These are phyloP conservation scores for Penicillium sp. DNA, from an alignment of 2,329 filamentous ascomycete genomes.

Conservation along the genomic window DNA sequence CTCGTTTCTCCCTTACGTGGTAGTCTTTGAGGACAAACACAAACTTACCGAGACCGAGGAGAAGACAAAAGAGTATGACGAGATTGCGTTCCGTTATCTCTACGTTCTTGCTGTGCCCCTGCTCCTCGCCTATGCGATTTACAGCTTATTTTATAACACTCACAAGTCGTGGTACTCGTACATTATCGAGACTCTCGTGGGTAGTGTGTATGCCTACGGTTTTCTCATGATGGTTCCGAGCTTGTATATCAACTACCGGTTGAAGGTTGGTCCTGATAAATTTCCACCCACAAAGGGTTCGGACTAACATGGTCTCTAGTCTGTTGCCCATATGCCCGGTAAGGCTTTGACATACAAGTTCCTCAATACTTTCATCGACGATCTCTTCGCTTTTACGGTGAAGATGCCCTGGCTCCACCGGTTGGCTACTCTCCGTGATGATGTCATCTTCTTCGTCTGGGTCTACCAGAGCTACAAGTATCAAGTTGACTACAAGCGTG, in stretches of 20 bases:
- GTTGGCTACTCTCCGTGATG: slow-evolving; percentile 84
- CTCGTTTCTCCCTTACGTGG: slow-evolving; percentile 69
- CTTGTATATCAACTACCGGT: slow-evolving; percentile 97
- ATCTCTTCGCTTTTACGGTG: slow-evolving; percentile 97
- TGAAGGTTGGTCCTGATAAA: slow-evolving; percentile 56
- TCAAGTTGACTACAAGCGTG: slow-evolving; percentile 79
- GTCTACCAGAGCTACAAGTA: slow-evolving; percentile 92
- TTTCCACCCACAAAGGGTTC: neutral
- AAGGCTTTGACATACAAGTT: slow-evolving; percentile 99
- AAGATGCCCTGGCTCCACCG: slow-evolving; percentile 97
- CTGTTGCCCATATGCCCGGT: slow-evolving; percentile 90
- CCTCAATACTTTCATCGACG: slow-evolving; percentile 97
- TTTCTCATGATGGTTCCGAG: slow-evolving; percentile 99
- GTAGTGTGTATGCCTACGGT: slow-evolving; percentile 93
- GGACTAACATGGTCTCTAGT: slow-evolving; percentile 32
- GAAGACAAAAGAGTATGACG: slow-evolving; percentile 97
- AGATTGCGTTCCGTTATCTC: slow-evolving; percentile 96
- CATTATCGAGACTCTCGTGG: slow-evolving; percentile 89
- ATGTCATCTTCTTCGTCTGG: slow-evolving; percentile 97
- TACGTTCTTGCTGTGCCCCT: slow-evolving; percentile 88
- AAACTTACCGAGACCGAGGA: slow-evolving; percentile 90
- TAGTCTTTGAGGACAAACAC: slow-evolving; percentile 94
- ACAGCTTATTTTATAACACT: slow-evolving; percentile 84
- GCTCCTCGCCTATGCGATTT: slow-evolving; percentile 78
- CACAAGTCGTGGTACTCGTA: slow-evolving; percentile 99